Base-by-base conservation (phyloP, 352 stramenopile species). In the Phytophthora pluvialis region DNA sequence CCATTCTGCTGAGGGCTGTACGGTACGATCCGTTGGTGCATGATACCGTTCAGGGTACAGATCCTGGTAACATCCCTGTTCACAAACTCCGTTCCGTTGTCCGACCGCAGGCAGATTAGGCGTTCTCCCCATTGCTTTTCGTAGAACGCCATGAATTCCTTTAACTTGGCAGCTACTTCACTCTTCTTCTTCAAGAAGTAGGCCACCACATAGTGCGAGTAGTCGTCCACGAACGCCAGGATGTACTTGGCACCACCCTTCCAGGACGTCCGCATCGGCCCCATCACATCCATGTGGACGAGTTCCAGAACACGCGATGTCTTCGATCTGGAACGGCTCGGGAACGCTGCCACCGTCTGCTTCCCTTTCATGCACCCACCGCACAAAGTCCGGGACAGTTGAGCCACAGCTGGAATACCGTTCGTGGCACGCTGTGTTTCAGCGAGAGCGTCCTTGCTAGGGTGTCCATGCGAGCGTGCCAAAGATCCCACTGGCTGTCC, bases 41-140 rank as follows among this genome's bases (percentile, higher is more conserved):
- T n/a, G n/a, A n/a, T n/a, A n/a, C n/a, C n/a, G n/a, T n/a, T n/a
- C n/a, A n/a, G n/a, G n/a, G n/a, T n/a, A n/a, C n/a, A n/a, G n/a
- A 50, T n/a, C 4, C 25, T 3, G 21, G 3, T 7, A 3, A 50
- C 7, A 4, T 21, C 28, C 18, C 72, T 69, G 40, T 68, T 69
- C 2, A 63, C 47, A 21, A 66, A 63, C 52, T 82, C 67, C 7
- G 58, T 59, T 18, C 67, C 74, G 13, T 76, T 78, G 44, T 80
- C 70, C 0, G 74, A 68, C 0, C 74, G 44, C 3, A 79, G 26
- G 45, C n/a, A n/a, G 21, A 25, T 45, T 11, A 78, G 40, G 1
- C 45, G 59, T 36, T 18, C n/a, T 32, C 59, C 51, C 25, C 52
- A 71, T 39, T 77, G 63, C 8, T 55, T 63, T n/a, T 80, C 62